Evolutionary conservation across 169 alveolate species (phyloP).

Genomic region (Cryptosporidium muris): DNA sequence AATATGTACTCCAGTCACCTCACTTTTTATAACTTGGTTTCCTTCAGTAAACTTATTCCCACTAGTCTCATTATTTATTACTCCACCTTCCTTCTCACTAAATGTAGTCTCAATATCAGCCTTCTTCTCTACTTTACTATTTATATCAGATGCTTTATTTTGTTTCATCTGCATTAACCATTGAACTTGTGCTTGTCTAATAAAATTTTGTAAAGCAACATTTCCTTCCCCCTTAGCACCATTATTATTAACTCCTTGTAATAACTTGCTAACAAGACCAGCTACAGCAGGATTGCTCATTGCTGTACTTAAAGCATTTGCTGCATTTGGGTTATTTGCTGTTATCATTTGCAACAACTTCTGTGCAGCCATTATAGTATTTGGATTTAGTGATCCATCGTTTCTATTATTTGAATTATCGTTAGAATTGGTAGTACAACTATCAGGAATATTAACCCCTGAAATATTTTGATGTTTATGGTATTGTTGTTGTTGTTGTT

Average conservation of each 20-base stretch:
- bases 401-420: slow-evolving; percentile 34
- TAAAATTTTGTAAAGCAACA: slow-evolving; percentile 1
- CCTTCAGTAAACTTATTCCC: no score
- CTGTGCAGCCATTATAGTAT: slow-evolving; percentile 52
- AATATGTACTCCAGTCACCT: no score
- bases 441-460: neutral
- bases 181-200: slow-evolving; percentile 8
- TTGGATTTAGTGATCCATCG: slow-evolving; percentile 42
- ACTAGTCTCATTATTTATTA: neutral
- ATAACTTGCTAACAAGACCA: slow-evolving; percentile 58
- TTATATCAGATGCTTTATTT: neutral
- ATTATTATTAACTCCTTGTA: slow-evolving; percentile 15
- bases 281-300: slow-evolving; percentile 70
- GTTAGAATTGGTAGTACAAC: neutral
- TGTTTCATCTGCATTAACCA: neutral
- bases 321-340: slow-evolving; percentile 62
- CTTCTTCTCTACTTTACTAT: slow-evolving; percentile 3
- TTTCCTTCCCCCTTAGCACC: neutral
- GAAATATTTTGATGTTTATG: neutral
- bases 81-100: neutral
- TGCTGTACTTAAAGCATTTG: slow-evolving; percentile 54
- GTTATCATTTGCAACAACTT: slow-evolving; percentile 68
- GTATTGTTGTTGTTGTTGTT: neutral
- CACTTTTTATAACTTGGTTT: no score
- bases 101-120: neutral